Conservation (phyloP, 331 rosid species). For the Cucumis variabilis region DNA sequence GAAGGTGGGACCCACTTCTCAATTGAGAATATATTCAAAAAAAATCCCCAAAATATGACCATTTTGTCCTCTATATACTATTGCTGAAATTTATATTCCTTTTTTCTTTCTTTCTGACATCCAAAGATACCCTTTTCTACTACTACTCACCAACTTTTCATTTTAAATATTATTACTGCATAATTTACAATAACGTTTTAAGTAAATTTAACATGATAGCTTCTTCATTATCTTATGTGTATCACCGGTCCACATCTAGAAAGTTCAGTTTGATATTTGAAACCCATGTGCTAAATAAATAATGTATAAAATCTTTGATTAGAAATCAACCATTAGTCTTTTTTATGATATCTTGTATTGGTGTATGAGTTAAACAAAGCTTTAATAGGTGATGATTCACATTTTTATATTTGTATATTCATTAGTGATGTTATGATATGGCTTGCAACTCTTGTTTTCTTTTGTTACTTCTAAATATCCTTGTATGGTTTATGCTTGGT, state of each 20-base stretch:
- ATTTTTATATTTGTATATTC: too few relatives aligned
- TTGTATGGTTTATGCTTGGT: too few relatives aligned
- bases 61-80: neutral
- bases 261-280: neutral
- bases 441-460: too few relatives aligned
- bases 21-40: neutral
- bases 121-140: slow-evolving; percentile 26
- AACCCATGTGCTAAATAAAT: neutral
- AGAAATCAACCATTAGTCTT: too few relatives aligned
- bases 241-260: neutral
- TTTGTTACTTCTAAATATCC: too few relatives aligned
- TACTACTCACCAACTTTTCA: neutral
- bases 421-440: too few relatives aligned
- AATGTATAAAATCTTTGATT: neutral
- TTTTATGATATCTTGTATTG: too few relatives aligned
- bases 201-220: neutral
- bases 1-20: neutral
- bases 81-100: neutral
- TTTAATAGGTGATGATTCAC: too few relatives aligned
- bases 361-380: neutral
- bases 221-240: neutral
- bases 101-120: neutral
- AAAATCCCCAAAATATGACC: neutral
- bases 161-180: neutral
- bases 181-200: neutral